These are phyloP conservation scores for Hanseniaspora meyeri DNA, from an alignment of 805 yeast genomes.

Conservation along the genomic window DNA sequence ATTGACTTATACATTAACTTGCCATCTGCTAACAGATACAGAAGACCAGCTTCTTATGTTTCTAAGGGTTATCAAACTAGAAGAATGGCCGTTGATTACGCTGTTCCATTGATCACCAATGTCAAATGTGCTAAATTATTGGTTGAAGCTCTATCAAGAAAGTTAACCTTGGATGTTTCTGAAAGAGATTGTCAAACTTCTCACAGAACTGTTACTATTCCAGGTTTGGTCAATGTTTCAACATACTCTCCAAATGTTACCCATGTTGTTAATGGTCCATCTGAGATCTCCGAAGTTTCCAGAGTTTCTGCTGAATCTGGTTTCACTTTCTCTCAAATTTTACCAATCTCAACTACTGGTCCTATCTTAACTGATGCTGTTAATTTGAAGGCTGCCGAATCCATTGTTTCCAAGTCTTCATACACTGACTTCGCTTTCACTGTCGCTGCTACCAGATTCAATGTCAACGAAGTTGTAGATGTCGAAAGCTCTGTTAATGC, in stretches of 20 bases:
- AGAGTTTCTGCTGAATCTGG: slow-evolving; percentile 70
- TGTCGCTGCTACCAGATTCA: slow-evolving; percentile 68
- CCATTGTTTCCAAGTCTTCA: slow-evolving; percentile 42
- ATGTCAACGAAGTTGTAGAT: slow-evolving; percentile 48
- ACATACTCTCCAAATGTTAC: slow-evolving; percentile 63
- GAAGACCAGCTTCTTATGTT: slow-evolving; percentile 97
- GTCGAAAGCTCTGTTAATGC: slow-evolving; percentile 61
- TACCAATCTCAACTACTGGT: slow-evolving; percentile 58
- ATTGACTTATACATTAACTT: slow-evolving; percentile 92
- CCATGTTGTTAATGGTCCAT: slow-evolving; percentile 32
- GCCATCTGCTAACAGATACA: slow-evolving; percentile 93
- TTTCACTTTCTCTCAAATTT: slow-evolving; percentile 70
- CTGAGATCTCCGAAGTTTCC: slow-evolving; percentile 55
- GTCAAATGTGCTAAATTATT: slow-evolving; percentile 93
- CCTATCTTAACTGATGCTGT: slow-evolving; percentile 51
- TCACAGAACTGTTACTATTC: slow-evolving; percentile 66
- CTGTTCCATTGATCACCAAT: slow-evolving; percentile 93
- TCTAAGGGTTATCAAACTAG: slow-evolving; percentile 96
- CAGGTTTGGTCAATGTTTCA: slow-evolving; percentile 76
- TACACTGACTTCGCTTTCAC: slow-evolving; percentile 74
- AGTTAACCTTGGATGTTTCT: slow-evolving; percentile 50
- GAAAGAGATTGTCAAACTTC: slow-evolving; percentile 83
- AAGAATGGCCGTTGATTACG: slow-evolving; percentile 99
- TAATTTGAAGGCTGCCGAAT: slow-evolving; percentile 50
- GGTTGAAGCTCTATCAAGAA: slow-evolving; percentile 83